Evolutionary conservation across 257 asterid species (phyloP).

Genomic region (Lycium barbarum): DNA sequence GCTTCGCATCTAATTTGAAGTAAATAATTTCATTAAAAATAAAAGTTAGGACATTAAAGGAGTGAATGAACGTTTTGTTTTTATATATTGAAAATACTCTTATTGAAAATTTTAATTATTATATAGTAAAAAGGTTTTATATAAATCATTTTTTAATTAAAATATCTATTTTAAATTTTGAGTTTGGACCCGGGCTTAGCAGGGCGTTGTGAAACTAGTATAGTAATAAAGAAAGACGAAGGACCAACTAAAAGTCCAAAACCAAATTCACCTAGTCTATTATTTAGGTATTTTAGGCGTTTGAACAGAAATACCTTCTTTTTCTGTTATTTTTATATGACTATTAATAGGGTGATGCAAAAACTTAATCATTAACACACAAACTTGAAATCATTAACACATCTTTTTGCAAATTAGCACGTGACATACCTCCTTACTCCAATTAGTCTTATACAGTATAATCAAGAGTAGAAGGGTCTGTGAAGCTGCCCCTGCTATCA

Average conservation of each 20-base stretch:
- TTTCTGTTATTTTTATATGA: neutral
- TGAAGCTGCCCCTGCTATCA: slow-evolving; percentile 68
- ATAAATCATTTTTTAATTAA: no score
- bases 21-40: no score
- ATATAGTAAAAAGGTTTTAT: no score
- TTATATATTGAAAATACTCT: no score
- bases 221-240: neutral
- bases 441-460: slow-evolving; percentile 67
- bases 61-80: no score
- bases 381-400: neutral
- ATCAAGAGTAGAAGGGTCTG: slow-evolving; percentile 64
- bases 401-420: neutral
- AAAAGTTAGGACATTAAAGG: no score
- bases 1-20: no score
- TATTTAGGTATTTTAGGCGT: neutral
- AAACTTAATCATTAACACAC: neutral
- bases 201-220: no score
- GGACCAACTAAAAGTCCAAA: neutral
- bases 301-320: neutral
- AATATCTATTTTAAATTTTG: no score
- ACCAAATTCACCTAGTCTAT: neutral
- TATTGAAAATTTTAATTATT: no score
- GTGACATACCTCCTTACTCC: slow-evolving; percentile 66
- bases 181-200: no score
- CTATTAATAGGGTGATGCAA: neutral